phyloP scores from a whole-genome alignment of 1,139 yeast species.

The Meyerozyma athensensis region DNA sequence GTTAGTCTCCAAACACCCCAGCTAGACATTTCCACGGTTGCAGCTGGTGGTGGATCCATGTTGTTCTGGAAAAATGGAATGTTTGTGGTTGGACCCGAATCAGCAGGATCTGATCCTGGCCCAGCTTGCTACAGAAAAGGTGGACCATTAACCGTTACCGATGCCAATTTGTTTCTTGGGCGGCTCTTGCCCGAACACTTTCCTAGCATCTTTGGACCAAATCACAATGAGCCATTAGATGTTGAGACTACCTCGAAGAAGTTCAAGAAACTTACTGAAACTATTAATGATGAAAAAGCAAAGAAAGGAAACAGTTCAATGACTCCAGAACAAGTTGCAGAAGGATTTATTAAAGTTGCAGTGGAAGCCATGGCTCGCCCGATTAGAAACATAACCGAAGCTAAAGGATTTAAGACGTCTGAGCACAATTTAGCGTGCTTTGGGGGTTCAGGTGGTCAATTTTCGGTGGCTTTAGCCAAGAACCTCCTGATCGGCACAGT shows the following conservation, averaged over 20 bases:
- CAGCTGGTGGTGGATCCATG: constrained; percentile 47
- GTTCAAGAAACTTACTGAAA: constrained; percentile 28
- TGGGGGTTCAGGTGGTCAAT: constrained; percentile 62
- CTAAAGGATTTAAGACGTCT: constrained; percentile 43
- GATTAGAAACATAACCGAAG: constrained; percentile 50
- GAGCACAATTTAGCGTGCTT: constrained; percentile 48
- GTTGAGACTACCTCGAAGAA: constrained; percentile 25
- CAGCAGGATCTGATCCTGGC: constrained; percentile 46
- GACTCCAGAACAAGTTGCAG: constrained; percentile 45
- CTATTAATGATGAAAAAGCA: constrained; percentile 26
- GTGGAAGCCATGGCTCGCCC: constrained; percentile 56
- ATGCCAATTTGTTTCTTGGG: constrained; percentile 41
- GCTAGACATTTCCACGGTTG: constrained; percentile 43
- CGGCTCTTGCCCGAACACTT: constrained; percentile 37
- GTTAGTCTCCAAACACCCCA: constrained; percentile 43
- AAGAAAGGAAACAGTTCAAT: constrained; percentile 16
- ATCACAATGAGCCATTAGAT: constrained; percentile 37
- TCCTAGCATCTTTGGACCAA: constrained; percentile 42
- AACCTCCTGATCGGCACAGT: constrained; percentile 42
- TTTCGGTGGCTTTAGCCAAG: constrained; percentile 49
- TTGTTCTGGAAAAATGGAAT: constrained; percentile 42
- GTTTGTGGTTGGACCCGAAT: constrained; percentile 46
- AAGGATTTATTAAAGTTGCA: constrained; percentile 51
- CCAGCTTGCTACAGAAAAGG: constrained; percentile 45
- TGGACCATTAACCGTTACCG: constrained; percentile 45